These are phyloP conservation scores for Xylariaceae sp. DNA, from an alignment of 2,329 filamentous ascomycete genomes.

Conservation along the genomic window DNA sequence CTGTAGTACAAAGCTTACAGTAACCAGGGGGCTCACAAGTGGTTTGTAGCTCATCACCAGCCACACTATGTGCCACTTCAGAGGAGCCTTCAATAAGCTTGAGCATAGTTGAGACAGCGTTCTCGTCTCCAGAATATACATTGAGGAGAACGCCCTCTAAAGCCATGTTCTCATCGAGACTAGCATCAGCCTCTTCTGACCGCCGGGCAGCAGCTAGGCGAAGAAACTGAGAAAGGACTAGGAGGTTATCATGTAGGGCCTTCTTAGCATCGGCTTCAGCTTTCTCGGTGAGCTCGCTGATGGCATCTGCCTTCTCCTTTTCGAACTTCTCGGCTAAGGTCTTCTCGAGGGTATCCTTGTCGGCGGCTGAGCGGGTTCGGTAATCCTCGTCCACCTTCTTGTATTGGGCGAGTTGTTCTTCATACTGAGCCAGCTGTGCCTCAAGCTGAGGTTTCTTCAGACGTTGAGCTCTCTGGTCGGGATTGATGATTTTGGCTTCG, in stretches of 20 bases:
- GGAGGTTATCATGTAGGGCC: constrained; percentile 67
- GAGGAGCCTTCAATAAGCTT: constrained; percentile 77
- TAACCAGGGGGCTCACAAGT: constrained; percentile 66
- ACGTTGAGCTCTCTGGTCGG: constrained; percentile 78
- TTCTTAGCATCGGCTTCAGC: constrained; percentile 60
- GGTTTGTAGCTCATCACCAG: constrained; percentile 68
- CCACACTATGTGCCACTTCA: constrained; percentile 70
- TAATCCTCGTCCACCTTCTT: constrained; percentile 79
- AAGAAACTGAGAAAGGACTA: constrained; percentile 80
- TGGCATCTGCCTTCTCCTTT: constrained; percentile 61
- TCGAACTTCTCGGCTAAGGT: constrained; percentile 57
- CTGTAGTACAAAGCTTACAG: background rate
- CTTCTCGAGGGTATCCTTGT: constrained; percentile 68
- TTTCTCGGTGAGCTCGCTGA: constrained; percentile 62
- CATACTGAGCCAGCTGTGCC: constrained; percentile 70
- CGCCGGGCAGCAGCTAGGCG: constrained; percentile 79
- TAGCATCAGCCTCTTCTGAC: constrained; percentile 69
- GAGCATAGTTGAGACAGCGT: constrained; percentile 75
- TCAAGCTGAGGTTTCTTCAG: constrained; percentile 78
- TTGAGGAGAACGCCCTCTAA: constrained; percentile 80
- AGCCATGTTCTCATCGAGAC: constrained; percentile 76
- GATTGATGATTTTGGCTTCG: constrained; percentile 74
- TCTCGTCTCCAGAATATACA: constrained; percentile 80
- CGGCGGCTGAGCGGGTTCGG: constrained; percentile 63
- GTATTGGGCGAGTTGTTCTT: constrained; percentile 77